A percentile compares a stretch with the other conserved stretches of the same genome.
Evolutionary conservation across 2,329 filamentous ascomycete species (phyloP).

Genomic region (Xylariaceae sp.): DNA sequence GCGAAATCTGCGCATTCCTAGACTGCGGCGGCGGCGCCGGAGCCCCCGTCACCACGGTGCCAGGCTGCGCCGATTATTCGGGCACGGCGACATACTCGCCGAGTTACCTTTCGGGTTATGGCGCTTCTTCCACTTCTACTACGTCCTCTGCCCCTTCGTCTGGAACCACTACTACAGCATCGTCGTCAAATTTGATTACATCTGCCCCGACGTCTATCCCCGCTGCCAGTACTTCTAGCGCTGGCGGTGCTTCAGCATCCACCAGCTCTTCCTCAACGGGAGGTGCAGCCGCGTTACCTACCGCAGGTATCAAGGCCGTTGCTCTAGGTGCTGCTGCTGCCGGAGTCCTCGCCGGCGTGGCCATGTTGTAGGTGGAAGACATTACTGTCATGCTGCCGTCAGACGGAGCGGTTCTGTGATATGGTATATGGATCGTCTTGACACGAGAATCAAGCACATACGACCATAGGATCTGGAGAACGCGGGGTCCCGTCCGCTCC

Average conservation of each 20-base stretch:
- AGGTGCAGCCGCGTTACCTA: conserved; percentile 20
- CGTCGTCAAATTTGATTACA: conserved; percentile 1
- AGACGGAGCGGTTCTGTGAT: neutral
- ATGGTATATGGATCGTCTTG: neutral
- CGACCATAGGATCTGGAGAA: no score
- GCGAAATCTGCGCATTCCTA: conserved; percentile 60
- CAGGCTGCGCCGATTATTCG: conserved; percentile 54
- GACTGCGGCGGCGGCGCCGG: conserved; percentile 67
- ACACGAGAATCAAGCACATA: neutral
- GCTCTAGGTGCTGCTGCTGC: conserved; percentile 19
- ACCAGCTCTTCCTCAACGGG: conserved; percentile 16
- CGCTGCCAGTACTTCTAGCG: neutral
- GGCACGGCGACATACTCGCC: conserved; percentile 54
- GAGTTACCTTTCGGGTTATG: conserved; percentile 41
- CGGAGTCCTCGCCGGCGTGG: conserved; percentile 19
- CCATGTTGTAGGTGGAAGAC: no score
- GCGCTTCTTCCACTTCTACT: conserved; percentile 11
- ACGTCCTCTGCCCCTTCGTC: conserved; percentile 3
- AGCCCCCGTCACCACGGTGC: conserved; percentile 59
- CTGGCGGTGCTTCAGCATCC: conserved; percentile 2
- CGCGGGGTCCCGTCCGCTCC: no score
- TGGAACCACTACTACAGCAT: conserved; percentile 2
- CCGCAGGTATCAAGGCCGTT: conserved; percentile 19
- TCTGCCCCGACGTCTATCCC: conserved; percentile 7
- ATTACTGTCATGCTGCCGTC: no score